These are phyloP conservation scores for Xylogone sp. DNA, from an alignment of 2,329 filamentous ascomycete species.

Conservation along the genomic window DNA sequence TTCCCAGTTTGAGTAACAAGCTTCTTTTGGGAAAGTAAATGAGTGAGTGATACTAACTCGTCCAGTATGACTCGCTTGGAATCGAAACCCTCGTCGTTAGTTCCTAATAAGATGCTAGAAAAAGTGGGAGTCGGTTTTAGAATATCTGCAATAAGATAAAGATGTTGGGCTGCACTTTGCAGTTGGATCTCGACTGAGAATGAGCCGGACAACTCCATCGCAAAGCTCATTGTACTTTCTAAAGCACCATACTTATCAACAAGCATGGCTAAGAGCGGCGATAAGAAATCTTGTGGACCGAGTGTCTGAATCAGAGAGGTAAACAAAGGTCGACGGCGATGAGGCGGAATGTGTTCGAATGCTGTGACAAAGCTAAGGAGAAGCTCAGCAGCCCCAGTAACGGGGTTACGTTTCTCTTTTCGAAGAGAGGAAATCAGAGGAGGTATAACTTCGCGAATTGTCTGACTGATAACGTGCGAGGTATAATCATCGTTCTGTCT, in stretches of 20 bases:
- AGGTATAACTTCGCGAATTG: constrained; percentile 90
- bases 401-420: constrained; percentile 71
- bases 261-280: constrained; percentile 82
- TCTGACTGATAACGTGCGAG: constrained; percentile 91
- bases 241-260: constrained; percentile 84
- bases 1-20: constrained; percentile 52
- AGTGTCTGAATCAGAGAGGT: constrained; percentile 80
- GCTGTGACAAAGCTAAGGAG: constrained; percentile 95
- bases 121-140: constrained; percentile 71
- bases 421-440: constrained; percentile 83
- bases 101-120: constrained; percentile 67
- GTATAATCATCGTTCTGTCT: constrained; percentile 96
- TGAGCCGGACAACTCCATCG: constrained; percentile 66
- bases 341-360: constrained; percentile 90
- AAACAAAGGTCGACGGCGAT: constrained; percentile 80
- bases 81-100: constrained; percentile 44
- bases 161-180: constrained; percentile 70
- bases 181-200: constrained; percentile 77
- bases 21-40: constrained; percentile 54
- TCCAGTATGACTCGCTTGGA: constrained; percentile 47
- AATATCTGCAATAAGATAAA: constrained; percentile 71
- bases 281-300: constrained; percentile 81
- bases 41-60: constrained; percentile 53
- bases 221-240: constrained; percentile 69
- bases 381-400: constrained; percentile 81